Base-by-base conservation (phyloP, 257 asterid genomes). In the Scutellaria minor region DNA sequence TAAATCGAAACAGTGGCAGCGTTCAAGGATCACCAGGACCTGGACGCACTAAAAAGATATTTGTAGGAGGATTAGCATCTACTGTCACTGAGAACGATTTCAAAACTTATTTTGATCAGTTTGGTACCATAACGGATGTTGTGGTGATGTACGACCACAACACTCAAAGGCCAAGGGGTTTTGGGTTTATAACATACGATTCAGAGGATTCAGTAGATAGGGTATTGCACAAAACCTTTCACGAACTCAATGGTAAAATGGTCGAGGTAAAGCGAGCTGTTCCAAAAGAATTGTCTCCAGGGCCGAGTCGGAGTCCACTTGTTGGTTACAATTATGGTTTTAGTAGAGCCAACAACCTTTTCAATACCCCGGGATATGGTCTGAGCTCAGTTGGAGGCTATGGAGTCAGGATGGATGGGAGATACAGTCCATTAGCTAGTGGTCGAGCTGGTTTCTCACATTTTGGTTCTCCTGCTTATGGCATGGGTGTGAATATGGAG, bases 31-130 rank as follows among this genome's bases (percentile, higher is more conserved):
- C 95, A 37, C 91, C 95, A 0, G 89, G 90, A 59, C 91, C 90
- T 35, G 92, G 88, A 24, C 92, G 97, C 60, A 86, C 96, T 9
- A 91, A 87, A 83, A 91, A 89, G 93, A 87, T 91, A 66, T 91
- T 91, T 72, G 96, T 91, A 56, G 97, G 97, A 80, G 97, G 97
- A 64, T 81, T 91, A 77, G 95, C 96, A 67, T 87, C 97, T 24
- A 83, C 97, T 0, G 90, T 89, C 63, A 89, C 86, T 52, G 95
- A 89, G 83, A 83, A 77, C 7, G 97, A 89, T 77, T 91, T 91
- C 64, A 89, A 82, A 80, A 82, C 50, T 58, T 89, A 91, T 81
- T 91, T 91, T 57, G 90, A 83, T 73, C 96, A 87, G 80, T 91
- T 87, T 80, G 97, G 97, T 50, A 77, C 78, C 40, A 82, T 87